A percentile compares a stretch with the other conserved stretches of the same genome.
phyloP scores from a whole-genome alignment of 805 yeast genomes.

The Scheffersomyces ergatensis region DNA sequence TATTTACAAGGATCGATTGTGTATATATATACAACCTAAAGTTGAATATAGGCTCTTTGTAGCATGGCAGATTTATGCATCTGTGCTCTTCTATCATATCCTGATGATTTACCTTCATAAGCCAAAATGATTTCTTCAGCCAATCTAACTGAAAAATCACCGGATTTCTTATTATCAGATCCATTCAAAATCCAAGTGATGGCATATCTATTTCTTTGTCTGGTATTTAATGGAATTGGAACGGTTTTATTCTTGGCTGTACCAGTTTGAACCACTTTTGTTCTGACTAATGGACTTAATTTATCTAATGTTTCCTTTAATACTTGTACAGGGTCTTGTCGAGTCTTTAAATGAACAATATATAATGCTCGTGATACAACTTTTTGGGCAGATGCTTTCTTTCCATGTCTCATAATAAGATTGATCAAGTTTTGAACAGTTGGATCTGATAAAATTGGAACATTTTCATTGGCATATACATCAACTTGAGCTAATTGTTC shows the following conservation, averaged over 20 bases:
- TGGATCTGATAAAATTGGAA: slow-evolving; percentile 69
- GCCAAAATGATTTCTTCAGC: slow-evolving; percentile 87
- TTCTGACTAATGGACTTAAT: slow-evolving; percentile 80
- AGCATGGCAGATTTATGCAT: slow-evolving; percentile 86
- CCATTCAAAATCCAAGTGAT: slow-evolving; percentile 90
- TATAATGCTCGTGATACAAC: slow-evolving; percentile 76
- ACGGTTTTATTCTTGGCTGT: slow-evolving; percentile 78
- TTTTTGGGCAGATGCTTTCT: slow-evolving; percentile 76
- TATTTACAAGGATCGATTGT: not conserved
- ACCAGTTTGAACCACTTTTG: slow-evolving; percentile 76
- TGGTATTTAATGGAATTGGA: slow-evolving; percentile 78
- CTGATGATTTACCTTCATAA: slow-evolving; percentile 72
- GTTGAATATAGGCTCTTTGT: slow-evolving; percentile 75
- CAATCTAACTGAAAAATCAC: slow-evolving; percentile 81
- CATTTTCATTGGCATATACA: slow-evolving; percentile 44
- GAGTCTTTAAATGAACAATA: slow-evolving; percentile 65
- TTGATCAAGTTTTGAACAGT: slow-evolving; percentile 75
- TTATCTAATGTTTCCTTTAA: slow-evolving; percentile 73
- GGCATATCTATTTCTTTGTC: slow-evolving; percentile 84
- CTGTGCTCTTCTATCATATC: slow-evolving; percentile 77
- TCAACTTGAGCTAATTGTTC: slow-evolving; percentile 63
- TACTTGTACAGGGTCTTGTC: slow-evolving; percentile 77
- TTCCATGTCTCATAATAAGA: slow-evolving; percentile 89
- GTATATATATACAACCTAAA: slow-evolving; percentile 10
- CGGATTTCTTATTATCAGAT: slow-evolving; percentile 71